A percentile compares a stretch with the other conserved stretches of the same genome.
Conservation (phyloP, 2,329 filamentous ascomycete species). For the Aspergillus sp. region DNA sequence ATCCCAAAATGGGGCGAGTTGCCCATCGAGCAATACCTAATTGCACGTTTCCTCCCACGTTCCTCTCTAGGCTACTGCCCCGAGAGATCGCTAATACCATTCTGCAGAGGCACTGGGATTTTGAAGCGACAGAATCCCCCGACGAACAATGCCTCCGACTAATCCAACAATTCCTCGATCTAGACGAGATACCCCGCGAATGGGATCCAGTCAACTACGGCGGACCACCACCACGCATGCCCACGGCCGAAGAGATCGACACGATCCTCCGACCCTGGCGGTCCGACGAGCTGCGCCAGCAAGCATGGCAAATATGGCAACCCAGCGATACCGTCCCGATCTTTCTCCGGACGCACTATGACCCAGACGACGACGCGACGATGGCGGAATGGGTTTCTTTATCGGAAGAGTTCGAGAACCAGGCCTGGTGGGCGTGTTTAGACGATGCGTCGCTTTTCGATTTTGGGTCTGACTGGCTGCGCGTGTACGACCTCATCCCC, state of each 20-base stretch:
- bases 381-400: conserved; percentile 2
- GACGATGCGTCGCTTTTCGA: conserved; percentile 6
- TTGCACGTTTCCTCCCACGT: conserved; percentile 1
- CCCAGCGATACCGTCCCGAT: not conserved
- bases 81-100: not conserved
- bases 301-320: conserved; percentile 2
- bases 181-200: conserved; percentile 8
- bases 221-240: conserved; percentile 2
- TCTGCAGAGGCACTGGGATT: conserved; percentile 7
- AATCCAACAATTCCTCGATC: conserved; percentile 5
- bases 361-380: conserved; percentile 5
- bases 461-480: conserved; percentile 8
- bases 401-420: conserved; percentile 3
- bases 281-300: conserved; percentile 4
- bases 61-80: not conserved
- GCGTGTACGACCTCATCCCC: conserved; percentile 9
- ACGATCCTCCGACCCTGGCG: conserved; percentile 10
- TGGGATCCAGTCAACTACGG: conserved; percentile 1
- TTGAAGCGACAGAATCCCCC: not conserved
- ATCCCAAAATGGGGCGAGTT: conserved; percentile 9
- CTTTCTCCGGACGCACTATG: conserved; percentile 10
- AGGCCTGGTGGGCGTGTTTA: conserved; percentile 8
- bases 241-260: conserved; percentile 9
- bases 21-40: conserved; percentile 11
- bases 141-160: conserved; percentile 7